These are phyloP conservation scores for Aspergillus chevalieri DNA, from an alignment of 2,329 filamentous ascomycete species.

Conservation along the genomic window DNA sequence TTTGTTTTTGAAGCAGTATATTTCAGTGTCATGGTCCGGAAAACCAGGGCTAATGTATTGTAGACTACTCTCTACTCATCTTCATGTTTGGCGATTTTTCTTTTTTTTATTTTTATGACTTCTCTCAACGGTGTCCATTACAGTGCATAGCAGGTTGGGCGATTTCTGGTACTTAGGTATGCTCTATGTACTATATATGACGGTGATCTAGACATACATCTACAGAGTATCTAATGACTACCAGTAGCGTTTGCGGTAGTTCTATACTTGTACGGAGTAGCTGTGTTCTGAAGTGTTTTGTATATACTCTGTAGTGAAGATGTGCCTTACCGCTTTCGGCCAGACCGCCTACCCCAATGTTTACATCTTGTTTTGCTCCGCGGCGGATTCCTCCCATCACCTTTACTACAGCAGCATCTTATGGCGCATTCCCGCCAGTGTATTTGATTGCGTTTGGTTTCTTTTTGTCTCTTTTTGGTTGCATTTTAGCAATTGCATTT, in stretches of 20 bases:
- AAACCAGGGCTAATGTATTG: constrained; percentile 13
- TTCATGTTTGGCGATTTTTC: constrained; percentile 4
- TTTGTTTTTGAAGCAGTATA: constrained; percentile 3
- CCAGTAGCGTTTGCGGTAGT: too few species aligned
- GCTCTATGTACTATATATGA: constrained; percentile 26
- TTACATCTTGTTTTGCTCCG: constrained; percentile 20
- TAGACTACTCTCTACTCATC: constrained; percentile 35
- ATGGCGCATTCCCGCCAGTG: neutral
- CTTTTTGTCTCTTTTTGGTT: constrained; percentile 1
- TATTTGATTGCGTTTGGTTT: neutral
- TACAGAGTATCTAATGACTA: neutral
- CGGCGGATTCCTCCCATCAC: too few species aligned
- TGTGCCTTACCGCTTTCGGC: constrained; percentile 16
- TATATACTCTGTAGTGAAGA: too few species aligned
- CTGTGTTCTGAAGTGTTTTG: too few species aligned
- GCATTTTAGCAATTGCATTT: constrained; percentile 2
- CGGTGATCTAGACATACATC: constrained; percentile 20
- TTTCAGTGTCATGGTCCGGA: neutral
- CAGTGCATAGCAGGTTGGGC: constrained; percentile 25
- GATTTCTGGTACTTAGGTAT: constrained; percentile 18
- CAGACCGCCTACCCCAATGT: constrained; percentile 15
- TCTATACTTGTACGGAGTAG: too few species aligned
- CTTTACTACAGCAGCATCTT: neutral
- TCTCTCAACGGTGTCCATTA: constrained; percentile 8
- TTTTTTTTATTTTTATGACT: constrained; percentile 7